Percentiles rank a stretch among this genome's conserved stretches.
These are phyloP conservation scores for Cylindricascospora bacillispora DNA, from an alignment of 1,139 yeast genomes.

Conservation along the genomic window DNA sequence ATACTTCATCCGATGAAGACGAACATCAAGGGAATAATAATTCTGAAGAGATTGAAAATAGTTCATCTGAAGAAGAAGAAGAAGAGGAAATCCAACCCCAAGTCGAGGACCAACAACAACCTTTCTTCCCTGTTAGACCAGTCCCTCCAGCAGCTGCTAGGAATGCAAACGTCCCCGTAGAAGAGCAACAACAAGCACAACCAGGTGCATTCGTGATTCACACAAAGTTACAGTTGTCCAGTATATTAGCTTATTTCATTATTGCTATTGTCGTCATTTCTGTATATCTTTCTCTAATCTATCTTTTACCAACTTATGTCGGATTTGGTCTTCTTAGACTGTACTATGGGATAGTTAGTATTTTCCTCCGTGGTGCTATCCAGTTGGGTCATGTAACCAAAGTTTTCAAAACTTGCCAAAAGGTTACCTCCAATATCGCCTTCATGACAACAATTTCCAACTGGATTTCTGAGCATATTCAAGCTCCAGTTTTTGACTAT, in stretches of 20 bases:
- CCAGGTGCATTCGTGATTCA: conserved; percentile 12
- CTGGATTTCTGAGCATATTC: conserved; percentile 5
- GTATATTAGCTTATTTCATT: conserved; percentile 17
- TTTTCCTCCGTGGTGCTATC: conserved; percentile 9
- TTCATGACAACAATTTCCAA: conserved; percentile 1
- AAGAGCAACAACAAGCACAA: conserved; percentile 4
- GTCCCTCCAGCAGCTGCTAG: conserved; percentile 2
- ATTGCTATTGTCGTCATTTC: conserved; percentile 34
- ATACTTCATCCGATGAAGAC: conserved; percentile 6
- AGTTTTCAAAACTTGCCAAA: not conserved
- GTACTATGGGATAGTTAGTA: conserved; percentile 8
- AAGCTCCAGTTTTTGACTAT: conserved; percentile 4
- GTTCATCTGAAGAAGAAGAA: conserved; percentile 7
- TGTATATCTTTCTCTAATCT: conserved; percentile 34
- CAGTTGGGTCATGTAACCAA: conserved; percentile 5
- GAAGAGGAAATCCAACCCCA: conserved; percentile 13
- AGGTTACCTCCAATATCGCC: conserved; percentile 5
- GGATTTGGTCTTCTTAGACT: conserved; percentile 28
- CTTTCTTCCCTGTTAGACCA: conserved; percentile 5
- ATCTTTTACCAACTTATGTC: conserved; percentile 41
- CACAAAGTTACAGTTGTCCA: conserved; percentile 13
- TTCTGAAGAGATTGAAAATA: conserved; percentile 9
- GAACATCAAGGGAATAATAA: conserved; percentile 2
- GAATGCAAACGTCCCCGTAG: conserved; percentile 1
- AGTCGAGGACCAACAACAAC: conserved; percentile 4